Percentiles rank a stretch among this genome's conserved stretches.
Conservation (phyloP, 148 eudicot species). For the Bassia scoparia region DNA sequence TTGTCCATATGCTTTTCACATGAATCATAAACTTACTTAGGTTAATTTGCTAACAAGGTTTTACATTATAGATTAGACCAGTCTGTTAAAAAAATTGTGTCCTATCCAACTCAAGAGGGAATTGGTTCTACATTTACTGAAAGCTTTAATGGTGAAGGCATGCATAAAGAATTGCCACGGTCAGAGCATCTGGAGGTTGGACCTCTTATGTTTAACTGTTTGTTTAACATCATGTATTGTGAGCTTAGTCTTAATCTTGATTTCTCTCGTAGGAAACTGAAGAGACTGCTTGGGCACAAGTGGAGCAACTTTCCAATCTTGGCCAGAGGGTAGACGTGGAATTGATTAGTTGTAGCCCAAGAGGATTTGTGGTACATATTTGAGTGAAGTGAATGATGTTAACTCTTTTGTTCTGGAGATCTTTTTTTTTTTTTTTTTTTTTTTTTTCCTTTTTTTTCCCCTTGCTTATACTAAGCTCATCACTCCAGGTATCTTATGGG, state of each 20-base stretch:
- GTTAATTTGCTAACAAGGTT: constrained; percentile 24
- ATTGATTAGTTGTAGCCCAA: constrained; percentile 69
- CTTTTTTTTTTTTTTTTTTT: background rate
- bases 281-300: constrained; percentile 71
- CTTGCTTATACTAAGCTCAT: constrained; percentile 5
- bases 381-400: no score
- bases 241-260: constrained; percentile 26
- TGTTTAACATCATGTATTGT: background rate
- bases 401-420: no score
- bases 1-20: constrained; percentile 1
- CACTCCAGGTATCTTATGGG: constrained; percentile 71
- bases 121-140: constrained; percentile 25
- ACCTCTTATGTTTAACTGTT: constrained; percentile 10
- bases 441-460: background rate
- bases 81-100: constrained; percentile 39
- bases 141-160: constrained; percentile 33
- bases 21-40: background rate
- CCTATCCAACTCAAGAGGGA: constrained; percentile 33
- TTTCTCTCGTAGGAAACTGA: constrained; percentile 47
- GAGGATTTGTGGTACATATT: constrained; percentile 81
- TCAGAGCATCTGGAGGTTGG: constrained; percentile 48
- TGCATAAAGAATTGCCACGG: constrained; percentile 39
- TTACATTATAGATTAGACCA: constrained; percentile 65
- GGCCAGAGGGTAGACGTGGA: constrained; percentile 74
- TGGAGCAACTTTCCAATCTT: constrained; percentile 48